Base-by-base conservation (phyloP, 768 basidiomycete genomes). In the Boletus pseudo-olivaceus region DNA sequence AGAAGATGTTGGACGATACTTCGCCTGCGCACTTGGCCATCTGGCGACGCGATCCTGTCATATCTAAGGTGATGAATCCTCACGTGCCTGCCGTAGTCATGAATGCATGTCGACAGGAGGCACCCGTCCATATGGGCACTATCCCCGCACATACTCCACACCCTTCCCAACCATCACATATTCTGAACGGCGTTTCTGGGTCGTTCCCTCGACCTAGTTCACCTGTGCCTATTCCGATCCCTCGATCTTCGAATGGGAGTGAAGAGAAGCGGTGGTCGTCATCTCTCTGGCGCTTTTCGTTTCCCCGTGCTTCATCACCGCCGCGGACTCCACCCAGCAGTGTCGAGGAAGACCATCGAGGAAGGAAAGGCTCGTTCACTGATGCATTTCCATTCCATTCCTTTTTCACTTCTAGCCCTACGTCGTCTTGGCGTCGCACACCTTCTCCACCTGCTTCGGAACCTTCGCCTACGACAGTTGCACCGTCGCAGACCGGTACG, bases 361-460 rank as follows among this genome's bases (percentile, higher is more conserved):
- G 61, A 35, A 56, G 69, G 27, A 52, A 67, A 54, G 70, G 69
- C 26, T 70, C 69, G 23, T 52, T 70, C 27, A 70, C 69, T 17
- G 69, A 69, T 71, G 79, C 73, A 71, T 81, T 80, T 70, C 79
- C 74, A 64, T 80, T 72, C 57, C 79, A 69, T 42, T 67, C 71
- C 14, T 67, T 72, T 54, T 70, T 70, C 39, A 62, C 61, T 10
- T 59, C 69, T 1, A 72, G 65, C 51, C 63, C 69, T 19, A 65
- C 71, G 7, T 72, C 60, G 26, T 57, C 69, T 34, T 70, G 70
- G 64, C 69, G 70, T 60, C 70, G 70, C 41, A 62, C 69, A 3
- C 62, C 79, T 61, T 72, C 80, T 66, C 74, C 79, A 63, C 56
- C 75, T 62, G 58, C 74, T 70, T 59, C 62, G 14, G 70, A 70